Percentiles rank a stretch among this genome's conserved stretches.
phyloP scores from a whole-genome alignment of 2,329 filamentous ascomycete genomes.

The Neoarthrinium moseri region DNA sequence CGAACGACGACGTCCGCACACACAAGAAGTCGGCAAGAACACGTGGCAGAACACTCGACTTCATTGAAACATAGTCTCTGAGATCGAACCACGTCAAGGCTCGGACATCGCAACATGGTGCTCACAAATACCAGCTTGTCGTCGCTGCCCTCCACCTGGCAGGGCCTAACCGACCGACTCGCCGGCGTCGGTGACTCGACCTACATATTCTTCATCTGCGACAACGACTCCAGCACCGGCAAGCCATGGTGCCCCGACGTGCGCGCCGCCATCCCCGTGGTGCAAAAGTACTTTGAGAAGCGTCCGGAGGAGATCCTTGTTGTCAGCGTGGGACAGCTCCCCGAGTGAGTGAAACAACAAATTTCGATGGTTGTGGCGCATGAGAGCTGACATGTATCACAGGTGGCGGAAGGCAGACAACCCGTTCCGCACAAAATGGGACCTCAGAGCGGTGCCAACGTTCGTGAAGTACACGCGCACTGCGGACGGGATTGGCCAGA shows the following conservation, averaged over 20 bases:
- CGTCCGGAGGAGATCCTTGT: not conserved
- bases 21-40: not conserved
- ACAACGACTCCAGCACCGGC: constrained; percentile 4
- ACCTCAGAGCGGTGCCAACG: constrained; percentile 2
- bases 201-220: constrained; percentile 5
- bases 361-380: not conserved
- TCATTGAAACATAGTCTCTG: too few species aligned
- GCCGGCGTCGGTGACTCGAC: constrained; percentile 2
- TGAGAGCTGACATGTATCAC: not conserved
- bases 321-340: not conserved
- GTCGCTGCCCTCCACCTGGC: constrained; percentile 5
- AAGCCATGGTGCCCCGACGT: constrained; percentile 9
- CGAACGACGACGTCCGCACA: not conserved
- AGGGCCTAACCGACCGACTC: constrained; percentile 3
- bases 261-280: constrained; percentile 4
- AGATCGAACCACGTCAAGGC: too few species aligned
- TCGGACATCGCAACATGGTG: not conserved
- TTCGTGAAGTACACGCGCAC: constrained; percentile 3
- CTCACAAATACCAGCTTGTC: not conserved
- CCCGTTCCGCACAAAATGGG: constrained; percentile 1
- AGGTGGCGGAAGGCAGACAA: constrained; percentile 2
- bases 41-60: too few species aligned
- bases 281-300: constrained; percentile 8
- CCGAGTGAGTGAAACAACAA: not conserved
- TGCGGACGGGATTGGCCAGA: not conserved